A percentile compares a stretch with the other conserved stretches of the same genome.
Conservation (phyloP, 2,329 filamentous ascomycete genomes). For the Bipolaris oryzae region DNA sequence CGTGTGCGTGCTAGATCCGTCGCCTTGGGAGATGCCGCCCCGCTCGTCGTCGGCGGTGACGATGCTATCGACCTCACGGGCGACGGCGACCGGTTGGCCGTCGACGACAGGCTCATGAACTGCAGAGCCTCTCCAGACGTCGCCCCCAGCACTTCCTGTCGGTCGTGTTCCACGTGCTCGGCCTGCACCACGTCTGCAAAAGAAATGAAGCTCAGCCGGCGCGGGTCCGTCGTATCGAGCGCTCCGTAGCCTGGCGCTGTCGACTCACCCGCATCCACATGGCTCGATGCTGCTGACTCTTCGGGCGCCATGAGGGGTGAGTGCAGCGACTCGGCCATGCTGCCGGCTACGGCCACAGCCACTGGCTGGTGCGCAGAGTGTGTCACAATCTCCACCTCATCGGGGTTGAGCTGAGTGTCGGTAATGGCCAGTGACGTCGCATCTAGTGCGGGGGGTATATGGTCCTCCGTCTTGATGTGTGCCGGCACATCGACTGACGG, state of each 20-base stretch:
- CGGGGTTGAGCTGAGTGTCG: slow-evolving; percentile 80
- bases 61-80: slow-evolving; percentile 80
- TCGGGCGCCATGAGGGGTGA: slow-evolving; percentile 42
- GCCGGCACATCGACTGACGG: slow-evolving; percentile 86
- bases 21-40: slow-evolving; percentile 72
- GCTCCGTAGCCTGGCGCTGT: slow-evolving; percentile 74
- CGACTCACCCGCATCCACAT: slow-evolving; percentile 34
- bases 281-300: slow-evolving; percentile 32
- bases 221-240: slow-evolving; percentile 77
- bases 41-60: slow-evolving; percentile 77
- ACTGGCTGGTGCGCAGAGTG: slow-evolving; percentile 84
- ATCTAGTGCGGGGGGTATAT: slow-evolving; percentile 89
- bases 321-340: slow-evolving; percentile 43
- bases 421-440: slow-evolving; percentile 93
- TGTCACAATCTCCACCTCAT: slow-evolving; percentile 91
- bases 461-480: slow-evolving; percentile 92
- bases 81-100: slow-evolving; percentile 71
- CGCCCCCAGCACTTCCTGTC: slow-evolving; percentile 43
- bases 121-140: slow-evolving; percentile 67
- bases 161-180: slow-evolving; percentile 72
- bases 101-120: slow-evolving; percentile 70
- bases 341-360: slow-evolving; percentile 63
- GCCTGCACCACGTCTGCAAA: slow-evolving; percentile 94
- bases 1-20: slow-evolving; percentile 69
- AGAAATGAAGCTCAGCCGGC: slow-evolving; percentile 90